Conservation (phyloP, 352 stramenopile species). For the Elongisporangium prolatum region DNA sequence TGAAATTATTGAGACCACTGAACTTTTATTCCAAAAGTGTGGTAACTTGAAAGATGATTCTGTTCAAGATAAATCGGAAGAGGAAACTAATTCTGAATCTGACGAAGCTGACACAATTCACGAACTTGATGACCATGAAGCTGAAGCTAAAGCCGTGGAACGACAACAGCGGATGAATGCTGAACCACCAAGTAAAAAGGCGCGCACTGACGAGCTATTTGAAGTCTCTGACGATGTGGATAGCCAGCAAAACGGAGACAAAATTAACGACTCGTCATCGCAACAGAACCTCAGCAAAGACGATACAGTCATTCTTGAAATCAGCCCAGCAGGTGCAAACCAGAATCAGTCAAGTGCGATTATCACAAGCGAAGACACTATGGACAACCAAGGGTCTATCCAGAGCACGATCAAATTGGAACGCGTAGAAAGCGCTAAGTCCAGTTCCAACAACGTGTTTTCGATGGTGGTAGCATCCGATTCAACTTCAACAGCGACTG, state of each 20-base stretch:
- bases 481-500: background rate
- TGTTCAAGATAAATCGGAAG: constrained; percentile 16
- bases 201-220: constrained; percentile 10
- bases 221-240: constrained; percentile 5
- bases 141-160: constrained; percentile 12
- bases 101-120: constrained; percentile 16
- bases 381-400: background rate
- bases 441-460: background rate
- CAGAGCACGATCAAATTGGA: background rate
- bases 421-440: background rate
- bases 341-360: background rate
- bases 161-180: constrained; percentile 9
- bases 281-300: background rate
- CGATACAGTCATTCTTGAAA: background rate
- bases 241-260: background rate
- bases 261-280: background rate
- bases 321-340: background rate
- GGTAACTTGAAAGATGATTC: constrained; percentile 38
- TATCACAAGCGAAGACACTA: background rate
- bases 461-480: background rate
- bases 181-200: constrained; percentile 35
- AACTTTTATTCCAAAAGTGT: constrained; percentile 52
- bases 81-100: constrained; percentile 26
- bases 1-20: constrained; percentile 47
- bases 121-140: constrained; percentile 13